Conservation (phyloP, 495 filamentous ascomycete species). For the Penicillium robsamsonii region DNA sequence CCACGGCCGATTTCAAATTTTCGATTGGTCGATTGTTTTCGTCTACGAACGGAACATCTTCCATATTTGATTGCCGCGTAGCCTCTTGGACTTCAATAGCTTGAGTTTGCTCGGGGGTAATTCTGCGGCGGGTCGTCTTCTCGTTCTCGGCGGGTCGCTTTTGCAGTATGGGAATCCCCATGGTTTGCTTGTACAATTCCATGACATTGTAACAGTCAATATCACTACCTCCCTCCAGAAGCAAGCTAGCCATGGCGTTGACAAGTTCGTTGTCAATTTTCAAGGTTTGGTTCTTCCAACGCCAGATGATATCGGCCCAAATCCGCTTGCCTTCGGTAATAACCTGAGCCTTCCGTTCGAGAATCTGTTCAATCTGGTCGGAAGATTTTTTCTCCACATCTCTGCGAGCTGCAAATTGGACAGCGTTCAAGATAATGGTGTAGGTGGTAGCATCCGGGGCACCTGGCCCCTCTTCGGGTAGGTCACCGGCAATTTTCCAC, state of each 20-base stretch:
- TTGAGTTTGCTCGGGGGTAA: constrained; percentile 8
- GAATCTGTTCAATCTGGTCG: constrained; percentile 36
- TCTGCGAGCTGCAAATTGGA: constrained; percentile 42
- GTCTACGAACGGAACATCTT: constrained; percentile 37
- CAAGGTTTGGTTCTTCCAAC: constrained; percentile 68
- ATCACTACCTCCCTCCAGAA: constrained; percentile 57
- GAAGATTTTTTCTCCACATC: constrained; percentile 27
- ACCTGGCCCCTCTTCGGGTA: constrained; percentile 58
- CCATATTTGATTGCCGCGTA: constrained; percentile 5
- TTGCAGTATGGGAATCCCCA: constrained; percentile 57
- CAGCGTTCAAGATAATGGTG: constrained; percentile 74
- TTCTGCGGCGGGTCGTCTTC: constrained; percentile 9
- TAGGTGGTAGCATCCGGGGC: constrained; percentile 71
- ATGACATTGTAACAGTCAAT: constrained; percentile 68
- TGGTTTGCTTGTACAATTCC: constrained; percentile 71
- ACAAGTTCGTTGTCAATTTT: constrained; percentile 71
- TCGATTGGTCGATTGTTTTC: constrained; percentile 18
- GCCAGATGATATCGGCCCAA: constrained; percentile 74
- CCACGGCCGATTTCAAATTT: not conserved
- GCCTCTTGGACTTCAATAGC: not conserved
- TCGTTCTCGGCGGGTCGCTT: constrained; percentile 21
- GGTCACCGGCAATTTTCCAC: constrained; percentile 63
- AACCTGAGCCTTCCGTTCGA: constrained; percentile 31
- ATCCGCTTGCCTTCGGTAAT: constrained; percentile 61
- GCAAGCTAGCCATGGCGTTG: constrained; percentile 69